These are phyloP conservation scores for Hypoxylon cercidicola DNA, from an alignment of 495 filamentous ascomycete genomes.

Conservation along the genomic window DNA sequence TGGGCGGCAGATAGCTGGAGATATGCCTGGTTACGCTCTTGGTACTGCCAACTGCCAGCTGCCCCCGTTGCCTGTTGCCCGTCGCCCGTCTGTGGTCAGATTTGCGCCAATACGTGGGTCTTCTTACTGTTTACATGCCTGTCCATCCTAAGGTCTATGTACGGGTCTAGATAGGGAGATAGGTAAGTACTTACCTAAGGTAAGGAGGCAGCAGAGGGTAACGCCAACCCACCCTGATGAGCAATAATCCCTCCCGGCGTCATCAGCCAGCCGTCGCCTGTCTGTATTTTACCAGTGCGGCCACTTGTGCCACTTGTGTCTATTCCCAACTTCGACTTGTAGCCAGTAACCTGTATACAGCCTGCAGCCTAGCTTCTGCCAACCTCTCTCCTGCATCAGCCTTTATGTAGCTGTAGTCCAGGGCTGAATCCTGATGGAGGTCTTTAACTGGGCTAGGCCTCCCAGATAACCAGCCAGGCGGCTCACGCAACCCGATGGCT, in stretches of 20 bases:
- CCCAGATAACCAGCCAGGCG: neutral
- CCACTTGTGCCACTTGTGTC: constrained; percentile 8
- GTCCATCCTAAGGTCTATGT: constrained; percentile 6
- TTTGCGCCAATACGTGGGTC: constrained; percentile 40
- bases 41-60: no score
- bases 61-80: no score
- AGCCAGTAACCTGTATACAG: neutral
- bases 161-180: constrained; percentile 10
- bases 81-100: constrained; percentile 16
- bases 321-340: constrained; percentile 8
- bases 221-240: constrained; percentile 36
- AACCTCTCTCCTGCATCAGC: constrained; percentile 11
- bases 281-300: constrained; percentile 15
- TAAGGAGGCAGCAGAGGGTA: constrained; percentile 27
- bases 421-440: constrained; percentile 3
- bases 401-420: neutral
- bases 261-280: neutral
- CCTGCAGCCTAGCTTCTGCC: no score
- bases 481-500: constrained; percentile 7
- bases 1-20: constrained; percentile 8
- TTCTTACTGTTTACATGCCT: constrained; percentile 40
- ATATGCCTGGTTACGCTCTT: neutral
- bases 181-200: constrained; percentile 34
- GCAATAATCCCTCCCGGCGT: neutral
- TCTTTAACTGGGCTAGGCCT: constrained; percentile 10